These are phyloP conservation scores for Rhododendron kiyosumense DNA, from an alignment of 148 eudicot genomes.

Conservation along the genomic window DNA sequence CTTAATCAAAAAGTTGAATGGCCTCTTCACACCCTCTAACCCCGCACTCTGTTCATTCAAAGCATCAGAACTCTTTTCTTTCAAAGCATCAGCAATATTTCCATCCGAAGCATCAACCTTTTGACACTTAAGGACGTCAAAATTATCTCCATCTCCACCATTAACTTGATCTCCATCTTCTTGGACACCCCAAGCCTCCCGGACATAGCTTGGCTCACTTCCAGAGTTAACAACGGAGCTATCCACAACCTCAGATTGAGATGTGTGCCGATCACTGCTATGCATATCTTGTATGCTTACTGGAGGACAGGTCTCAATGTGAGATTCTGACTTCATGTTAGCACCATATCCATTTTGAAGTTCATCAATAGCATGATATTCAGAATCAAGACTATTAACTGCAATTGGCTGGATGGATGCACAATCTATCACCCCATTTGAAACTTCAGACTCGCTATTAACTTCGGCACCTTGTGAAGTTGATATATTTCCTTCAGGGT, in stretches of 20 bases:
- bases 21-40: constrained; percentile 39
- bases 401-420: constrained; percentile 6
- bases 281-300: constrained; percentile 6
- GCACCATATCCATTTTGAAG: background rate
- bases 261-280: constrained; percentile 20
- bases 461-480: constrained; percentile 8
- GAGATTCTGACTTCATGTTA: constrained; percentile 18
- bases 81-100: constrained; percentile 4
- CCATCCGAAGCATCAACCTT: constrained; percentile 24
- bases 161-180: constrained; percentile 6
- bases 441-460: constrained; percentile 14
- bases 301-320: constrained; percentile 8
- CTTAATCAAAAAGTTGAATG: constrained; percentile 68
- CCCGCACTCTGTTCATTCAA: constrained; percentile 25
- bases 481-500: constrained; percentile 12
- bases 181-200: constrained; percentile 13
- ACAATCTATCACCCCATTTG: constrained; percentile 12
- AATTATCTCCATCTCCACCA: constrained; percentile 14
- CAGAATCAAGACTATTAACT: background rate
- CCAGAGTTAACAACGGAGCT: constrained; percentile 6
- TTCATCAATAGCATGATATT: background rate
- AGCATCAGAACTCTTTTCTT: constrained; percentile 25
- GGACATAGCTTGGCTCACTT: background rate
- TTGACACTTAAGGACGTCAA: constrained; percentile 16
- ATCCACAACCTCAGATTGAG: constrained; percentile 14